phyloP scores from a whole-genome alignment of 495 filamentous ascomycete species.

The Penicillium turbatum region DNA sequence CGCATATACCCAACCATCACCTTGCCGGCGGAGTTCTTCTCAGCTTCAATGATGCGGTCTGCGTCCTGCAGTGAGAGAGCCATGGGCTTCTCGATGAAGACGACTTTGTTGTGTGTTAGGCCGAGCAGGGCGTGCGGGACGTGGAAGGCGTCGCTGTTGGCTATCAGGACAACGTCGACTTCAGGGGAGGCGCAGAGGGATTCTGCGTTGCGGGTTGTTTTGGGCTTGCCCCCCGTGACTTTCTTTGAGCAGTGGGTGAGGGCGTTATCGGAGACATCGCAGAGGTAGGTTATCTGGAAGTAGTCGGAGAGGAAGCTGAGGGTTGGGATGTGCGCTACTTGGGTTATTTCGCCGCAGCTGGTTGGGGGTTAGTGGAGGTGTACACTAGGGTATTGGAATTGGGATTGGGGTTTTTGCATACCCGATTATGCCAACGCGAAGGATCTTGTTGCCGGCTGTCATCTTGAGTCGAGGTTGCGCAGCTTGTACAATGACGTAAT shows the following conservation, averaged over 20 bases:
- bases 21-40: slow-evolving; percentile 23
- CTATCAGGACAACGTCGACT: slow-evolving; percentile 41
- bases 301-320: slow-evolving; percentile 29
- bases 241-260: slow-evolving; percentile 21
- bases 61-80: slow-evolving; percentile 25
- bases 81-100: slow-evolving; percentile 47
- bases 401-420: not conserved
- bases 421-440: slow-evolving; percentile 5
- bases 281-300: slow-evolving; percentile 32
- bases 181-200: slow-evolving; percentile 28
- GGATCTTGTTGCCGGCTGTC: not conserved
- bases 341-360: slow-evolving; percentile 31
- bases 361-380: not conserved
- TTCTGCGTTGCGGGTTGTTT: slow-evolving; percentile 22
- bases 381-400: not conserved
- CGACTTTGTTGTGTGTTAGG: slow-evolving; percentile 35
- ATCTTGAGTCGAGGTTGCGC: not conserved
- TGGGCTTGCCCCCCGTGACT: slow-evolving; percentile 9
- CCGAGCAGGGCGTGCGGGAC: slow-evolving; percentile 29
- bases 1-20: slow-evolving; percentile 49
- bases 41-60: slow-evolving; percentile 30
- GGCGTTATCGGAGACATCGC: slow-evolving; percentile 33
- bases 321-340: slow-evolving; percentile 42
- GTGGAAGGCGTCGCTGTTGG: slow-evolving; percentile 39
- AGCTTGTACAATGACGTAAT: slow-evolving; percentile 1